phyloP scores from a whole-genome alignment of 345 rosid species.

The Acer campestre region DNA sequence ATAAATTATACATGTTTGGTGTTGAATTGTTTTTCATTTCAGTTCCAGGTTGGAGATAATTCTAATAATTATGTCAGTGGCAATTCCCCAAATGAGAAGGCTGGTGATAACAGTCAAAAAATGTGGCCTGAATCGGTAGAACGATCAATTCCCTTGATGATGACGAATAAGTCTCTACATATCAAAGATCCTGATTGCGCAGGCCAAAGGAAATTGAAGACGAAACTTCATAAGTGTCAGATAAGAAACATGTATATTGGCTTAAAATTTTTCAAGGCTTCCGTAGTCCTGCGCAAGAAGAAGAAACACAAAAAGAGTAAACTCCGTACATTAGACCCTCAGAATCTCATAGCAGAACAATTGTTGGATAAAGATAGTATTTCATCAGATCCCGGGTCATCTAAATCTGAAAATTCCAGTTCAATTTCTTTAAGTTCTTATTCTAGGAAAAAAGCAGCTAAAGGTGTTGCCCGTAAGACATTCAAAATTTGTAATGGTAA shows the following conservation, averaged over 20 bases:
- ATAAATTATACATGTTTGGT: constrained; percentile 9
- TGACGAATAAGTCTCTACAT: constrained; percentile 24
- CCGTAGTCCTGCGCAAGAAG: constrained; percentile 43
- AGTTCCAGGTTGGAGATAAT: constrained; percentile 37
- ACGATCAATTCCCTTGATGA: constrained; percentile 13
- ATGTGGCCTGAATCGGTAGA: constrained; percentile 21
- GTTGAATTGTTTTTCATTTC: constrained; percentile 29
- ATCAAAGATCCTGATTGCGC: constrained; percentile 25
- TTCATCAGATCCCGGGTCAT: constrained; percentile 49
- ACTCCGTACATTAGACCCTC: constrained; percentile 15
- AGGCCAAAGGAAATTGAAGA: constrained; percentile 38
- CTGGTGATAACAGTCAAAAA: constrained; percentile 29
- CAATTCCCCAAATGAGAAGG: constrained; percentile 25
- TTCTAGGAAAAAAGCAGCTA: constrained; percentile 29
- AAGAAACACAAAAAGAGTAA: constrained; percentile 60
- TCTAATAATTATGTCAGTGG: constrained; percentile 14
- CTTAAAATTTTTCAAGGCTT: constrained; percentile 42
- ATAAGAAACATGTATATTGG: constrained; percentile 42
- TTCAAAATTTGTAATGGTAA: constrained; percentile 22
- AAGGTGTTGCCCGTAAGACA: constrained; percentile 20
- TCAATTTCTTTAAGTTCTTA: constrained; percentile 20
- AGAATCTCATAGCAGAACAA: constrained; percentile 36
- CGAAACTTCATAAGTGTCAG: constrained; percentile 44
- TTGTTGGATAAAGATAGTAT: constrained; percentile 26
- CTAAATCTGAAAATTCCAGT: constrained; percentile 45